These are phyloP conservation scores for Ichthyophthirius multifiliis DNA, from an alignment of 169 alveolate genomes.

Conservation along the genomic window DNA sequence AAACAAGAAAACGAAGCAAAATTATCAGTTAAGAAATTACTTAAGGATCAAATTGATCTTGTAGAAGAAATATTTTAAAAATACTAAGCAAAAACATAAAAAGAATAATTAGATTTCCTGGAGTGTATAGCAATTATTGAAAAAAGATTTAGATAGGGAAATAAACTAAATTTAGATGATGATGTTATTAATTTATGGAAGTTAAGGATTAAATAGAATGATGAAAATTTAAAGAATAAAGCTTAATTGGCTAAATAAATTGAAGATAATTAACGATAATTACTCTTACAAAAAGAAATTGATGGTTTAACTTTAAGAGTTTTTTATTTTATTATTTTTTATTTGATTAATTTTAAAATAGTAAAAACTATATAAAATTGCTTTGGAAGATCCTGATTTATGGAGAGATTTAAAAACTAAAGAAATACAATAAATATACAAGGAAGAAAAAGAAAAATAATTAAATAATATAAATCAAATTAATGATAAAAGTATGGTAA, in stretches of 20 bases:
- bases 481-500: neutral
- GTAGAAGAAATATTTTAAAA: neutral
- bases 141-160: neutral
- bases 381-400: slow-evolving; percentile 39
- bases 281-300: neutral
- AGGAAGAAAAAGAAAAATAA: neutral
- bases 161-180: slow-evolving; percentile 1
- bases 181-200: neutral
- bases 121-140: neutral
- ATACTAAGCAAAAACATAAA: neutral
- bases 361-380: slow-evolving; percentile 35
- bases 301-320: slow-evolving; percentile 4
- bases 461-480: neutral
- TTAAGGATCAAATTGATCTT: neutral
- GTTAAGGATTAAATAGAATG: neutral
- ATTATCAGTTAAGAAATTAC: neutral
- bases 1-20: slow-evolving; percentile 10
- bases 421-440: neutral
- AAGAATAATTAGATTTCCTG: neutral
- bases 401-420: slow-evolving; percentile 35
- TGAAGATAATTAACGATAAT: neutral
- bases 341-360: neutral
- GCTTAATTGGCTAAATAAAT: neutral
- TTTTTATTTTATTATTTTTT: neutral
- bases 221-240: neutral